phyloP scores from a whole-genome alignment of 768 basidiomycete species.

The Tremella mesenterica region DNA sequence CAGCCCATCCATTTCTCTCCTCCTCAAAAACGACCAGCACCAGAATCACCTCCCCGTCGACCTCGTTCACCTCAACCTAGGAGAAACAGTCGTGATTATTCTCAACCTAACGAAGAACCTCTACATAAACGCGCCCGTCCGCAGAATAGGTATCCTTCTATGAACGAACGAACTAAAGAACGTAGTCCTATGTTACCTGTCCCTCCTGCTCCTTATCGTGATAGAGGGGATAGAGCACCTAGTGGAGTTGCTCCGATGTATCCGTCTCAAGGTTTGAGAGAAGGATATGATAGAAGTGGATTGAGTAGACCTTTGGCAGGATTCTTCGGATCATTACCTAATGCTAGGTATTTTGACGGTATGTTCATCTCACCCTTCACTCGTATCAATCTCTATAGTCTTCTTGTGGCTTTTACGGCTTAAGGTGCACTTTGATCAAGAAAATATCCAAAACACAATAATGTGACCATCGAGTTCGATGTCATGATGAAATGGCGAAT shows the following conservation, averaged over 20 bases:
- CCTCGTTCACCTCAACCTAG: not conserved
- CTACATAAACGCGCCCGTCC: too few species aligned
- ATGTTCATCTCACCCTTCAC: slow-evolving; percentile 38
- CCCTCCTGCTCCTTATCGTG: not conserved
- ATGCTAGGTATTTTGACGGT: slow-evolving; percentile 74
- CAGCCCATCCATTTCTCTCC: not conserved
- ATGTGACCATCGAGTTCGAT: too few species aligned
- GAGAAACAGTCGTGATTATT: not conserved
- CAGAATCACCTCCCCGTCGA: not conserved
- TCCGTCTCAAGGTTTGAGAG: not conserved
- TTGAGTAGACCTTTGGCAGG: slow-evolving; percentile 55
- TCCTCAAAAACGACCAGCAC: not conserved
- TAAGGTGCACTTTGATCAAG: too few species aligned
- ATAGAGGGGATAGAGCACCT: slow-evolving; percentile 15
- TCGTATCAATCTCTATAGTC: too few species aligned
- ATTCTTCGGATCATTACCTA: slow-evolving; percentile 75
- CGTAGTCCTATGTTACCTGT: not conserved
- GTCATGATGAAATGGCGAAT: too few species aligned
- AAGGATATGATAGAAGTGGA: slow-evolving; percentile 14
- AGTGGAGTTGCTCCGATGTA: not conserved
- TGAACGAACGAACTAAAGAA: not conserved
- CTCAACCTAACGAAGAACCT: too few species aligned
- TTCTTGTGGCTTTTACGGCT: too few species aligned
- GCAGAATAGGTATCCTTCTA: too few species aligned
- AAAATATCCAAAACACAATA: too few species aligned